phyloP scores from a whole-genome alignment of 352 stramenopile genomes.

The Detonula confervacea region DNA sequence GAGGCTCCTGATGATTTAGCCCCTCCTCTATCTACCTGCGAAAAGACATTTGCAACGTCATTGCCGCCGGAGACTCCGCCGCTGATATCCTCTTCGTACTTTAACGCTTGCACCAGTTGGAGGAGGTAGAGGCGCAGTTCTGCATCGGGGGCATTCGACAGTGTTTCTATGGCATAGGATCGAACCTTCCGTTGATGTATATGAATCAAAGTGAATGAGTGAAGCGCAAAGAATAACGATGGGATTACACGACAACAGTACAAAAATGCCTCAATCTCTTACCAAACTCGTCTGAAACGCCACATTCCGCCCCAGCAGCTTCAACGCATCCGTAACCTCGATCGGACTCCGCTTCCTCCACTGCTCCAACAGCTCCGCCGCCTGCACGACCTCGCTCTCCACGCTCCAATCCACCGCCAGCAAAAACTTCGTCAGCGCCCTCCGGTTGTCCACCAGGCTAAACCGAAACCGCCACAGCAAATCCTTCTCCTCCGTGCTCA shows the following conservation, averaged over 20 bases:
- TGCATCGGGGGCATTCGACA: constrained; percentile 94
- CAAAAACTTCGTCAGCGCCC: constrained; percentile 97
- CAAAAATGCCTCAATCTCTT: too few relatives aligned
- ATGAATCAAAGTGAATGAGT: too few relatives aligned
- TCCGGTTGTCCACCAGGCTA: constrained; percentile 92
- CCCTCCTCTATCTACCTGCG: neutral
- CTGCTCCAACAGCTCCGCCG: constrained; percentile 87
- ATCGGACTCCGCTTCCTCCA: constrained; percentile 91
- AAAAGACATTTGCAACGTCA: constrained; percentile 22
- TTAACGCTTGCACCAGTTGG: constrained; percentile 97
- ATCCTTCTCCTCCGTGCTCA: constrained; percentile 87
- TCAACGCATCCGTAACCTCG: constrained; percentile 97
- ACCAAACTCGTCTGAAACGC: constrained; percentile 87
- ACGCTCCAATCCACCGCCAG: constrained; percentile 98
- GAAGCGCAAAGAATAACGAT: too few relatives aligned
- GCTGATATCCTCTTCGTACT: constrained; percentile 87
- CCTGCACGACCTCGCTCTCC: constrained; percentile 95
- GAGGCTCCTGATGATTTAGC: constrained; percentile 21
- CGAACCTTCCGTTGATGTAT: too few relatives aligned
- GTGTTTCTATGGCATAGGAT: constrained; percentile 95
- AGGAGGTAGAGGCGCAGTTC: constrained; percentile 97
- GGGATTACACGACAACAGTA: constrained; percentile 67
- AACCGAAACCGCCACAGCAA: constrained; percentile 97
- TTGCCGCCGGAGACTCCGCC: constrained; percentile 32
- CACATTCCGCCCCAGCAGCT: constrained; percentile 93